These are phyloP conservation scores for Discostella pseudostelligera DNA, from an alignment of 108 stramenopile genomes.

Conservation along the genomic window DNA sequence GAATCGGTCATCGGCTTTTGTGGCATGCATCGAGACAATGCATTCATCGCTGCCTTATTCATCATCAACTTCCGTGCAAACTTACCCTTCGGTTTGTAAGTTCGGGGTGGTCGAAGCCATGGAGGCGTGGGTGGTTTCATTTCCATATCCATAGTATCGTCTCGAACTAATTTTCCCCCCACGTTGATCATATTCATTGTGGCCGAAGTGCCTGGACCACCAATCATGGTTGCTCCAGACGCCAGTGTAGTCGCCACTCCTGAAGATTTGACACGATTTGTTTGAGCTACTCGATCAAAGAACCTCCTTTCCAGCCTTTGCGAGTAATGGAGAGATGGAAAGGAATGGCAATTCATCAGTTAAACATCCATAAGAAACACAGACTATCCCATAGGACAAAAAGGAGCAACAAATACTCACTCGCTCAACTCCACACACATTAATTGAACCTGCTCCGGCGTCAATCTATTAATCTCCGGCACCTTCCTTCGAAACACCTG, in stretches of 20 bases:
- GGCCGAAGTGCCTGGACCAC: conserved; percentile 2
- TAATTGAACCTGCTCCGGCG: conserved; percentile 88
- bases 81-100: conserved; percentile 26
- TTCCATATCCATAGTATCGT: conserved; percentile 24
- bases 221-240: conserved; percentile 17
- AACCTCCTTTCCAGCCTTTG: conserved; percentile 84
- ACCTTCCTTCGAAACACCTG: conserved; percentile 93
- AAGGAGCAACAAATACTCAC: conserved; percentile 10
- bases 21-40: no score
- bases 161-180: conserved; percentile 10
- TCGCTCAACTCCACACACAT: conserved; percentile 85
- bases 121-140: conserved; percentile 46
- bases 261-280: conserved; percentile 83
- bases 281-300: conserved; percentile 92
- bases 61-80: conserved; percentile 12
- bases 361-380: neutral
- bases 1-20: no score
- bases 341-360: neutral
- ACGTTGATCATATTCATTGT: conserved; percentile 7
- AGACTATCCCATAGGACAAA: neutral
- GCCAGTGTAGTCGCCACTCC: conserved; percentile 27
- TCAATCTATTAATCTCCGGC: conserved; percentile 89
- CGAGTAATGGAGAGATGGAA: neutral
- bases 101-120: conserved; percentile 45
- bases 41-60: no score